Base-by-base conservation (phyloP, 345 rosid species). In the Limnanthes douglasii region DNA sequence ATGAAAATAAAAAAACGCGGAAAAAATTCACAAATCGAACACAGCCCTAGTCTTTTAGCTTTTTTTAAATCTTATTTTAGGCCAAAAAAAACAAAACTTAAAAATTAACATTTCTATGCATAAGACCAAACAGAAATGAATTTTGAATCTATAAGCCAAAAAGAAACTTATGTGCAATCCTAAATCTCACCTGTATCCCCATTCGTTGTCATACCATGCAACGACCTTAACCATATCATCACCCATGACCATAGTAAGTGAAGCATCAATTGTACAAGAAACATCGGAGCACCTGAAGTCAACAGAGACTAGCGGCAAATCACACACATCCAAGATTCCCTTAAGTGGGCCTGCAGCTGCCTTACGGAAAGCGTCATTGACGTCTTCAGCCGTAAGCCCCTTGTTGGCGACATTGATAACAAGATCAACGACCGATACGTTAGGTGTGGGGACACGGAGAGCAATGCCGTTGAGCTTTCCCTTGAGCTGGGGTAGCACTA, bases 391-490 rank as follows among this genome's bases (percentile, higher is more conserved):
- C 0, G 70, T 50, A 9, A 83, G 46, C 11, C 94, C 98, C 53
- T 83, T 79, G 72, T 84, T 90, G 56, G 30, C 84, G 11, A 80
- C 82, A 28, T 84, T 90, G 31, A 90, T 60, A 16, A 79, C 98
- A 4, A 90, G 86, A 61, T 90, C 98, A 2, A 90, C 94, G 5
- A 84, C 94, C 1, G 98, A 90, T 1, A 90, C 95, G 6, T 90
- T 90, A 0, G 98, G 98, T 6, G 98, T 90, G n/a, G 98, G 98
- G 39, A 90, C 98, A 40, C 94, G 84, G 7, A 90, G 81, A 4
- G 95, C 98, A 25, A 90, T 90, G 10, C 98, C 95, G 17, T 90
- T 90, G 54, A 90, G 98, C 68, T 83, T 90, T 9, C 98, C 98
- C 63, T 84, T 90, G 11, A 90, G 92, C 60, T 90, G 94, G 1